phyloP scores from a whole-genome alignment of 1,284 basidiomycete species.

The Schizophyllum commune region DNA sequence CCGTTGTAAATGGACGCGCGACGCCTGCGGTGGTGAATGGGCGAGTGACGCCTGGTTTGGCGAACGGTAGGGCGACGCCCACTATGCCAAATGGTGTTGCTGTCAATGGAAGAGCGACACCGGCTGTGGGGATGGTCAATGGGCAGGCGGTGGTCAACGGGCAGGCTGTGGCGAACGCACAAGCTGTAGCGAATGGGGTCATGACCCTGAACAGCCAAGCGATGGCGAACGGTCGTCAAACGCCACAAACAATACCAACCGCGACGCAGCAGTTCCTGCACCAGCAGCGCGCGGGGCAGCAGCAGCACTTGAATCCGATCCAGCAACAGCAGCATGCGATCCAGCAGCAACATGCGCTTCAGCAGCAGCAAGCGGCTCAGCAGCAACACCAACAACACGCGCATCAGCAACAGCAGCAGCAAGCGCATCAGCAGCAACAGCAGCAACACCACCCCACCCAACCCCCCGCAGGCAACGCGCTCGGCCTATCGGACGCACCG shows the following conservation, averaged over 20 bases:
- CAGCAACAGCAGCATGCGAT: constrained; percentile 9
- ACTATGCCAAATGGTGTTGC: no score
- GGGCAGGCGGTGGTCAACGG: no score
- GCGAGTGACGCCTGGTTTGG: no score
- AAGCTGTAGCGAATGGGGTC: no score
- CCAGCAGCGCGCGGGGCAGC: not conserved
- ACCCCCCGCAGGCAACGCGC: not conserved
- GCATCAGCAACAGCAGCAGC: not conserved
- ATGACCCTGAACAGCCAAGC: no score
- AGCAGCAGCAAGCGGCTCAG: not conserved
- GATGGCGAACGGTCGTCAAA: not conserved
- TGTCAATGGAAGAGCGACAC: no score
- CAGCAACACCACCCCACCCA: not conserved
- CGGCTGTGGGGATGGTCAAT: not conserved
- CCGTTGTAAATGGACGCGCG: not conserved
- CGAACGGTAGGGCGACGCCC: no score
- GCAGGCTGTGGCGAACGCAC: no score
- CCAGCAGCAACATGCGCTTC: constrained; percentile 1
- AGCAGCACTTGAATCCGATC: not conserved
- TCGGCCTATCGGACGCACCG: not conserved
- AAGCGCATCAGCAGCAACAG: not conserved
- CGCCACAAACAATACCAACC: constrained; percentile 10
- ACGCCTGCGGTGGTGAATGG: not conserved
- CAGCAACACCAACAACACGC: not conserved
- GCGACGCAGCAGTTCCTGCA: not conserved